Evolutionary conservation across 2,329 filamentous ascomycete species (phyloP).

Genomic region (Trichoderma aggressivum): DNA sequence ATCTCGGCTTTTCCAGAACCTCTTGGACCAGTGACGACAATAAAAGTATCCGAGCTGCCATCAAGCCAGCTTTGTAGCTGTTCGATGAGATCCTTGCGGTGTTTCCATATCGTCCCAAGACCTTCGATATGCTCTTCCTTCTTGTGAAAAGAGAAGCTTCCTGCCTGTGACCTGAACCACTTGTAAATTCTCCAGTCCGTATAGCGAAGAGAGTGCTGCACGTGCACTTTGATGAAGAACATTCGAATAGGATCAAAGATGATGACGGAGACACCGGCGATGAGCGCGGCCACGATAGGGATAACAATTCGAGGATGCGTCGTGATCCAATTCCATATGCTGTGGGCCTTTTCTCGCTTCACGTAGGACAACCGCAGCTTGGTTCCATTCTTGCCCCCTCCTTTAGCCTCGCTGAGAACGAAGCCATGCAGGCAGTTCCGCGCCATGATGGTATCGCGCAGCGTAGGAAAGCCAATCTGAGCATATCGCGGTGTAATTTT

Average conservation of each 20-base stretch:
- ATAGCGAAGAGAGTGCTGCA: slow-evolving; percentile 72
- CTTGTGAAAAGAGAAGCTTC: slow-evolving; percentile 61
- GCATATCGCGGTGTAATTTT: slow-evolving; percentile 81
- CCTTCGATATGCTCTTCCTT: slow-evolving; percentile 62
- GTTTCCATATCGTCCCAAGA: slow-evolving; percentile 81
- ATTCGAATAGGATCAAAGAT: slow-evolving; percentile 93
- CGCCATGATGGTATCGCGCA: slow-evolving; percentile 79
- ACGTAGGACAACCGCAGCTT: slow-evolving; percentile 81
- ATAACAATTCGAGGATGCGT: slow-evolving; percentile 86
- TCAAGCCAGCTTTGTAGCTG: slow-evolving; percentile 81
- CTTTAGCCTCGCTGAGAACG: slow-evolving; percentile 62
- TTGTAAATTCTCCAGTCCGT: slow-evolving; percentile 70
- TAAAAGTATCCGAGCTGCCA: slow-evolving; percentile 86
- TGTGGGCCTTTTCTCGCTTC: slow-evolving; percentile 69
- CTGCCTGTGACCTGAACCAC: slow-evolving; percentile 67
- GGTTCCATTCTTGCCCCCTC: slow-evolving; percentile 74
- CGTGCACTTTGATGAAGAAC: slow-evolving; percentile 85
- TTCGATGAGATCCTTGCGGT: slow-evolving; percentile 76
- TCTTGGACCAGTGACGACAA: slow-evolving; percentile 86
- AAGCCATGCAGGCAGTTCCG: slow-evolving; percentile 91
- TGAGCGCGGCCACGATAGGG: slow-evolving; percentile 72
- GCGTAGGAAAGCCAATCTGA: slow-evolving; percentile 69
- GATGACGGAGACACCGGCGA: slow-evolving; percentile 79
- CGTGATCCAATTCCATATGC: slow-evolving; percentile 82
- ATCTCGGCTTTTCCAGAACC: slow-evolving; percentile 90